Percentiles rank a stretch among this genome's conserved stretches.
These are phyloP conservation scores for Sporothrix dimorphospora DNA, from an alignment of 2,329 filamentous ascomycete genomes.

Conservation along the genomic window DNA sequence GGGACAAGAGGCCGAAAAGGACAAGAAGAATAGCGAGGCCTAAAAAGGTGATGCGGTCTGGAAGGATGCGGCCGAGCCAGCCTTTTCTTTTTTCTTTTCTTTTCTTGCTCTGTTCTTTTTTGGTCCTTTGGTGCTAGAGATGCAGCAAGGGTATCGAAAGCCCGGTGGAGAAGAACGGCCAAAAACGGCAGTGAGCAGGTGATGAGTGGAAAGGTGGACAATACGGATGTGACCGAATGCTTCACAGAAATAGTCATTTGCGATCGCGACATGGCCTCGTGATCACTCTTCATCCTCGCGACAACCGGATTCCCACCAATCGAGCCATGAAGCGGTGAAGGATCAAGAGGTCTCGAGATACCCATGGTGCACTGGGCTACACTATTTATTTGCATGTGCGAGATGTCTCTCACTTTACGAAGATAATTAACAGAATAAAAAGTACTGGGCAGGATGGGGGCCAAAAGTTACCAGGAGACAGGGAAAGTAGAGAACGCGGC, in stretches of 20 bases:
- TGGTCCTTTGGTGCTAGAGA: not conserved
- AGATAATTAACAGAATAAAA: not conserved
- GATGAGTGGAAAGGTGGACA: not conserved
- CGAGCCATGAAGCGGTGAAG: slow-evolving; percentile 2
- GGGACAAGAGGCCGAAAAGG: not conserved
- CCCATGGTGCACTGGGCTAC: too few relatives aligned
- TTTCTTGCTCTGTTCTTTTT: not conserved
- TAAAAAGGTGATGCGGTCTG: not conserved
- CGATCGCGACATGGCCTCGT: not conserved
- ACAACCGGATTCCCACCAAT: not conserved
- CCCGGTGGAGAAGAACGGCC: not conserved
- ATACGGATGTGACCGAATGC: not conserved
- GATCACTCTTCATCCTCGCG: not conserved
- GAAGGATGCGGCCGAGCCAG: not conserved
- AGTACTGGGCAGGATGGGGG: not conserved
- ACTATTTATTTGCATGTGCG: not conserved
- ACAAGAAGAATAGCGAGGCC: too few relatives aligned
- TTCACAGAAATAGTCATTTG: not conserved
- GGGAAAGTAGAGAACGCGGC: not conserved
- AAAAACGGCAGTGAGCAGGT: not conserved
- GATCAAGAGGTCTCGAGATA: not conserved
- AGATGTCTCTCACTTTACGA: too few relatives aligned
- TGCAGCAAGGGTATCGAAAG: not conserved
- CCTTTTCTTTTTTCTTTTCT: not conserved
- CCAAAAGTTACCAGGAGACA: slow-evolving; percentile 10